Base-by-base conservation (phyloP, 2,329 filamentous ascomycete species). In the Juglanconis juglandina region DNA sequence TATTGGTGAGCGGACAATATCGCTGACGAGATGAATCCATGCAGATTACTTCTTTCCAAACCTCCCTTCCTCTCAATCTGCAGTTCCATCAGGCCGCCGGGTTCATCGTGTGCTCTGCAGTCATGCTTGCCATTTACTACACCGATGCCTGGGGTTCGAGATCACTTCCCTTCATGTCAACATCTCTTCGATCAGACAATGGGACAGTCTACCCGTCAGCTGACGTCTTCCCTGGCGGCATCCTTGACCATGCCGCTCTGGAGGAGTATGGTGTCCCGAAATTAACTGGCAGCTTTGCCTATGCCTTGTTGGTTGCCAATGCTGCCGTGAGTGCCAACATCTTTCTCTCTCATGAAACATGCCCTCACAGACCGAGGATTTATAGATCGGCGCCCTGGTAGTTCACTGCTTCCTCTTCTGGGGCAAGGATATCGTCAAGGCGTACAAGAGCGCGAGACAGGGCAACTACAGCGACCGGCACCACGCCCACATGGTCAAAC, bases 231-330 rank as follows among this genome's bases (percentile, higher is more conserved):
- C 62, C 64, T 3, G 71, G 70, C 2, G 75, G 73, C 32, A 61
- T 80, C 13, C 71, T 85, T 30, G 68, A 81, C 63, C 60, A 77
- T 58, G 63, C 68, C 0, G 75, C 76, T 0, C 58, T 85, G 32
- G 68, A 68, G 0, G 66, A 72, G 33, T 74, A 77, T 53, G 82
- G 82, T 1, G 61, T 79, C 3, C 82, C 82, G 0, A 74, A 67
- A 7, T 67, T 85, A 3, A 76, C 76, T 0, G 81, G 80, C 1
- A 75, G 70, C 0, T 84, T 84, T 64, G 81, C 80, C 0, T 83
- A 78, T 49, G 71, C 77, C 2, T 75, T 85, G 73, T 78, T 85
- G 62, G 84, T 84, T 73, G 80, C 81, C 2, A 84, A 85, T 68
- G 79, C 80, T 63, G 81, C 82, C 37, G 79, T 81, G 71, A 68